Conservation (phyloP, 192 early-diverging fungal species). For the Cetraspora pellucida region DNA sequence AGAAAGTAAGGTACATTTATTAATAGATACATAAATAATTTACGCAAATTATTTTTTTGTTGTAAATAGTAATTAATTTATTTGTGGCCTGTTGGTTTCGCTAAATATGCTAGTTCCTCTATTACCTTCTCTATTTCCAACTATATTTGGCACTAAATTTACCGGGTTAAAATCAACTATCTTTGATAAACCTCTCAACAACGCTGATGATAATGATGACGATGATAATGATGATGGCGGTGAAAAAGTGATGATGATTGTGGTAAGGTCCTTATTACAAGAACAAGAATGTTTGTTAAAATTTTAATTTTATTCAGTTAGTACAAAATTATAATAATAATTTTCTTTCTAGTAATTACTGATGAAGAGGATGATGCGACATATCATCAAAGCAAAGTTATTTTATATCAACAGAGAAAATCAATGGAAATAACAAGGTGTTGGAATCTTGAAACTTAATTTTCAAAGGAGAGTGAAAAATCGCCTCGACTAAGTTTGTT, state of each 20-base stretch:
- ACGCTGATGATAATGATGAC: neutral
- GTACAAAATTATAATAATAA: neutral
- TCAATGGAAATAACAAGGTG: slow-evolving; percentile 48
- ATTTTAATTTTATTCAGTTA: neutral
- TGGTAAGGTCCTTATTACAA: neutral
- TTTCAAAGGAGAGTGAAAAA: slow-evolving; percentile 15
- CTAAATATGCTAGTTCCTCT: too few relatives aligned
- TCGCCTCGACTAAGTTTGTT: slow-evolving; percentile 13
- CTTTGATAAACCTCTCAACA: neutral
- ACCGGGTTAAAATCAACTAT: neutral
- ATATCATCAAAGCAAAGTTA: slow-evolving; percentile 45
- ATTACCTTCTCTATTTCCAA: too few relatives aligned
- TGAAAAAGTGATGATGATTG: neutral
- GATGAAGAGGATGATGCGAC: slow-evolving; percentile 50
- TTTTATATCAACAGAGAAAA: slow-evolving; percentile 35
- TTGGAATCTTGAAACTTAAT: slow-evolving; percentile 45
- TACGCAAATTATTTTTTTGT: too few relatives aligned
- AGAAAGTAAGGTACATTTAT: too few relatives aligned
- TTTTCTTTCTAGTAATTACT: slow-evolving; percentile 37
- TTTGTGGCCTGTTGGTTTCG: too few relatives aligned
- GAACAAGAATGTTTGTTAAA: slow-evolving; percentile 21
- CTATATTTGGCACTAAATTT: too few relatives aligned
- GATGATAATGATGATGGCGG: neutral
- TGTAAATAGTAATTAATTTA: too few relatives aligned
- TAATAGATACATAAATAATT: too few relatives aligned